Percentiles rank a stretch among this genome's conserved stretches.
These are phyloP conservation scores for Wallacemonas sp. DNA, from an alignment of 208 protist genomes.

Conservation along the genomic window DNA sequence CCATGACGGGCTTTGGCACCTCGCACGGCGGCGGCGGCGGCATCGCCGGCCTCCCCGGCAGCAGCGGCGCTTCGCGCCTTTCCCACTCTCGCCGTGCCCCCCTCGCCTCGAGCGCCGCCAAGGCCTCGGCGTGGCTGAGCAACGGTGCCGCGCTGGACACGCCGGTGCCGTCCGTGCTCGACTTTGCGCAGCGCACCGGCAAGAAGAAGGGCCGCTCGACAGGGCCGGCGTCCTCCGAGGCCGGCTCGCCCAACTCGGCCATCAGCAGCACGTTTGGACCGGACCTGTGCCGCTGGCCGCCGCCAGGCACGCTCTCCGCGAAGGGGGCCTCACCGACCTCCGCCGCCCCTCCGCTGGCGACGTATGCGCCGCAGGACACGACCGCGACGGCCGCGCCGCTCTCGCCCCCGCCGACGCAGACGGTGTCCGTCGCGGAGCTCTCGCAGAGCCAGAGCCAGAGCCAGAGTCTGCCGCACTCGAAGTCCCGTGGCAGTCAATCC, in stretches of 20 bases:
- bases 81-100: constrained; percentile 9
- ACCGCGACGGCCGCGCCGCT: not conserved
- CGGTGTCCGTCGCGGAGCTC: too few relatives aligned
- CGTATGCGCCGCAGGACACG: not conserved
- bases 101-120: constrained; percentile 1
- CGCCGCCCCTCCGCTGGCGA: constrained; percentile 1
- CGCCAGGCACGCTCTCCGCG: not conserved
- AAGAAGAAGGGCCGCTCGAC: not conserved
- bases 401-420: too few relatives aligned
- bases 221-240: not conserved
- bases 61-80: constrained; percentile 2
- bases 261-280: not conserved
- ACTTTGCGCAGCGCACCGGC: constrained; percentile 1
- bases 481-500: too few relatives aligned
- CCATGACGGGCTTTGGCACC: not conserved
- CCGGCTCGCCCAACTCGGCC: not conserved
- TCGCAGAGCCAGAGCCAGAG: too few relatives aligned
- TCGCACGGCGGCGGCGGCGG: not conserved
- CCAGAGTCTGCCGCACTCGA: too few relatives aligned
- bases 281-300: not conserved
- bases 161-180: constrained; percentile 18
- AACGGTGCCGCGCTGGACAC: constrained; percentile 25
- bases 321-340: not conserved
- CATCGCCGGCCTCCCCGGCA: too few relatives aligned
- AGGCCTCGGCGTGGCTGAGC: constrained; percentile 1